Evolutionary conservation across 331 rosid species (phyloP), one percentile per base, ranked within the genome.

Genomic region (Malus hybrid): DNA sequence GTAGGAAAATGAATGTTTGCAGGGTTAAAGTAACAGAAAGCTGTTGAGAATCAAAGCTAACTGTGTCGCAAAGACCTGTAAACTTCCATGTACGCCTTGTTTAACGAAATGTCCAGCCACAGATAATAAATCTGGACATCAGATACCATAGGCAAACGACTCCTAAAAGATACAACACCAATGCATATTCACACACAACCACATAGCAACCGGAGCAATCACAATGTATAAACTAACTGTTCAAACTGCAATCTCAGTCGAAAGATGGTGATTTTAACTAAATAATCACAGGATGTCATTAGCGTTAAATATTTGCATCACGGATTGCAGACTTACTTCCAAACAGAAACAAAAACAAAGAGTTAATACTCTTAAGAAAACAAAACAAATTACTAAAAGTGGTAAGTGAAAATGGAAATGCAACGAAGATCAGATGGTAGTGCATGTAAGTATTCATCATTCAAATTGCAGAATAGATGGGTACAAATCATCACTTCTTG

Each of bases 371-470:
- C 11, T 1, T 0, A 5, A 76, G 14, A 1, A 65, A 22, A 44
- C 20, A 4, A 31, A n/a, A 5, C 1, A 4, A n/a, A 24, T 16
- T 4, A 64, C 16, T 5, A 3, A 13, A 6, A 28, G 24, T n/a
- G 7, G 62, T 4, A 32, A n/a, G 19, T 14, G 3, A 36, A 9
- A 18, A 4, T 3, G 7, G 34, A 34, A 16, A 39, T 36, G 85
- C 83, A 83, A 71, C 75, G 18, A 74, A 86, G 97, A 92, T 94
- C 97, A 92, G 99, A 92, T 92, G 97, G 97, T 90, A 92, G 97
- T 95, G 97, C 99, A 95, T 95, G 97, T 90, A 59, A 36, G 14
- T 75, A 73, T 79, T 90, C 97, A 89, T 95, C 97, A 95, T 83
- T 74, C 78, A 66, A 79, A 5, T 75, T 39, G 70, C 99, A 92